phyloP scores from a whole-genome alignment of 1,284 basidiomycete species.

The Cryptococcus amylolentus region DNA sequence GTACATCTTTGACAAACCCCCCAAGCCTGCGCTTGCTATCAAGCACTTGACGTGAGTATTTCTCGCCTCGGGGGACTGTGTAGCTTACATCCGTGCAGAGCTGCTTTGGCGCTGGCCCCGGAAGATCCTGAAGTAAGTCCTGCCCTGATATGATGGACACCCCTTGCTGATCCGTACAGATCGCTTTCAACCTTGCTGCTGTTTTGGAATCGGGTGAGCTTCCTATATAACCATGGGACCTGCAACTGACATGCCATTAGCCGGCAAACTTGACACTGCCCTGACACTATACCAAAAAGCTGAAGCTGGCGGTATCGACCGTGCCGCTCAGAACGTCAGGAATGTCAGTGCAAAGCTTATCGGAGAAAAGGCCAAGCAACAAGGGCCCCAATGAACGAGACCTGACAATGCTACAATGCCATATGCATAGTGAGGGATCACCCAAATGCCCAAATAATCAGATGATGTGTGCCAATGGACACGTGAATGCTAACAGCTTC shows the following conservation, averaged over 20 bases:
- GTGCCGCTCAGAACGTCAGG: slow-evolving; percentile 46
- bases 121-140: slow-evolving; percentile 71
- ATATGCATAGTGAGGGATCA: background rate
- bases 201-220: slow-evolving; percentile 47
- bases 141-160: background rate
- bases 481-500: background rate
- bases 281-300: slow-evolving; percentile 47
- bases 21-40: slow-evolving; percentile 83
- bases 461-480: background rate
- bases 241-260: slow-evolving; percentile 16
- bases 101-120: slow-evolving; percentile 77
- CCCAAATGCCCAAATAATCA: background rate
- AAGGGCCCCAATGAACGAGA: background rate
- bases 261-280: slow-evolving; percentile 44
- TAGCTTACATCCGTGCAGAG: slow-evolving; percentile 52
- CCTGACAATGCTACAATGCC: background rate
- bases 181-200: slow-evolving; percentile 82
- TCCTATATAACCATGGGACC: background rate
- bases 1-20: slow-evolving; percentile 81
- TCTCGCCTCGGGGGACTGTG: slow-evolving; percentile 7
- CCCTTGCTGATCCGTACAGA: slow-evolving; percentile 42
- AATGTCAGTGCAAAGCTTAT: slow-evolving; percentile 47
- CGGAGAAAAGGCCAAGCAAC: slow-evolving; percentile 19
- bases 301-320: slow-evolving; percentile 43
- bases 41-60: slow-evolving; percentile 72